These are phyloP conservation scores for Bruguiera sexangula DNA, from an alignment of 345 rosid species.

Conservation along the genomic window DNA sequence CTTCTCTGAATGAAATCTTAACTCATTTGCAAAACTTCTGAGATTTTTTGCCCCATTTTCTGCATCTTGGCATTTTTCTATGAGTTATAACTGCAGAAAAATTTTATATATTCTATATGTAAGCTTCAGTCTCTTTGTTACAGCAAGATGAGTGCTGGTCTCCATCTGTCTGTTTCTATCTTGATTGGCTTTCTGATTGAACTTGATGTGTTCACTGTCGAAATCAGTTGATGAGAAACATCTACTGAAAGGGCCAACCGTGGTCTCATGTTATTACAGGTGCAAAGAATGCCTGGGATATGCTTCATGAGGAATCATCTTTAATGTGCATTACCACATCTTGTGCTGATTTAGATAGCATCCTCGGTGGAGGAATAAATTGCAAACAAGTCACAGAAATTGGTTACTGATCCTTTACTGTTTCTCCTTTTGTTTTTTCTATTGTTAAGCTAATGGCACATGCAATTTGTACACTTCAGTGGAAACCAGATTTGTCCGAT, in stretches of 20 bases:
- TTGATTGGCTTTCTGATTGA: background rate
- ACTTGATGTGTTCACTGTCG: background rate
- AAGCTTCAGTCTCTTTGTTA: too few relatives aligned
- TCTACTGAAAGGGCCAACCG: background rate
- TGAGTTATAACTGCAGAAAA: too few relatives aligned
- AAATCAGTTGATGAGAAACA: background rate
- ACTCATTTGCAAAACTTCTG: too few relatives aligned
- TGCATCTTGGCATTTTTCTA: too few relatives aligned
- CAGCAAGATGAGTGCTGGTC: too few relatives aligned
- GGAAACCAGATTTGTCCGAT: background rate
- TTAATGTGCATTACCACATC: constrained; percentile 72
- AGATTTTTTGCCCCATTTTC: too few relatives aligned
- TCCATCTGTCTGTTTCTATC: too few relatives aligned
- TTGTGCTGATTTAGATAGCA: constrained; percentile 69
- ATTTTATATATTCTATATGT: too few relatives aligned
- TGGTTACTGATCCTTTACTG: constrained; percentile 37
- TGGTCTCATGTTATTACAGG: constrained; percentile 35
- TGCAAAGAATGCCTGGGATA: constrained; percentile 88
- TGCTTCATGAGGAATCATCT: constrained; percentile 69
- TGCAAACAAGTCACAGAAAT: constrained; percentile 95
- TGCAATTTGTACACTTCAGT: background rate
- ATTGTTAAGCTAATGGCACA: background rate
- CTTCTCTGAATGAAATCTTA: too few relatives aligned
- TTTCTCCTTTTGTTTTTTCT: background rate
- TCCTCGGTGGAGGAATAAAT: constrained; percentile 83